phyloP scores from a whole-genome alignment of 495 filamentous ascomycete genomes.

The Neurospora hispaniola region DNA sequence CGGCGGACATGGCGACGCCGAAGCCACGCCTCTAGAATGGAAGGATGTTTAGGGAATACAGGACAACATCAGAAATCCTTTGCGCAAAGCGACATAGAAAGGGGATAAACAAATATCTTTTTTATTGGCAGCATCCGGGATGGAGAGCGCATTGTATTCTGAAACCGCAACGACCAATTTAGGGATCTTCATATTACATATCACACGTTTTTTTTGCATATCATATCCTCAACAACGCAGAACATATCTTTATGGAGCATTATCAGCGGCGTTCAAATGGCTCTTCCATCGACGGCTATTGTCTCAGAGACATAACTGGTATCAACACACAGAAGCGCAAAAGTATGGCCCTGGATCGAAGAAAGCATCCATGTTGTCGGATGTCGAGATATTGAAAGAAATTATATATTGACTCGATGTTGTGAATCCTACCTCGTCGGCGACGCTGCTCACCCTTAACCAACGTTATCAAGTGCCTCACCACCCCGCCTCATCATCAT shows the following conservation, averaged over 20 bases:
- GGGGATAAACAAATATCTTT: background rate
- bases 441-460: background rate
- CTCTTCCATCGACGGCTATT: background rate
- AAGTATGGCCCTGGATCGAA: background rate
- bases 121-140: background rate
- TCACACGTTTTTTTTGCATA: background rate
- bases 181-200: background rate
- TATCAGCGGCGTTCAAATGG: background rate
- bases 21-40: background rate
- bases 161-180: background rate
- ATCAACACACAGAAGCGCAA: background rate
- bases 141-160: background rate
- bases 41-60: background rate
- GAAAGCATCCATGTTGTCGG: background rate
- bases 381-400: background rate
- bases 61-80: background rate
- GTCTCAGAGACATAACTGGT: background rate
- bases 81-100: background rate
- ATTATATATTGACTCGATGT: background rate
- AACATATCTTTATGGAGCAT: background rate
- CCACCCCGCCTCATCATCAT: background rate
- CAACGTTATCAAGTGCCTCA: background rate
- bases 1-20: slow-evolving; percentile 25
- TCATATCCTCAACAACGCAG: background rate
- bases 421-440: background rate